A percentile compares a stretch with the other conserved stretches of the same genome.
These are phyloP conservation scores for Xylaria venustula DNA, from an alignment of 495 filamentous ascomycete genomes.

Conservation along the genomic window DNA sequence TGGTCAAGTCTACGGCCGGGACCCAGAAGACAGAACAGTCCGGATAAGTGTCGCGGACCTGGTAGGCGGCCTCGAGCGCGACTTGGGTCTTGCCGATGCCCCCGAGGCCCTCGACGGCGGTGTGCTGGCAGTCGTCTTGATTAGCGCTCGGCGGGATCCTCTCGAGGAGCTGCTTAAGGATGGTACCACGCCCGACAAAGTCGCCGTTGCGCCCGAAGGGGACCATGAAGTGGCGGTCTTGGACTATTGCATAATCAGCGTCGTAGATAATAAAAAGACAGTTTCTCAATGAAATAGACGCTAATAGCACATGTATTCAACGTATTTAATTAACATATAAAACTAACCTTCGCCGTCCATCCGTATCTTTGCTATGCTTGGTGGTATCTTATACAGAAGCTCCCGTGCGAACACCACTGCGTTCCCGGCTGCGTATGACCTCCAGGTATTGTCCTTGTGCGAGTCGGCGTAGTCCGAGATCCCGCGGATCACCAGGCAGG, in stretches of 20 bases:
- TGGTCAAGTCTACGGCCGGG: conserved; percentile 31
- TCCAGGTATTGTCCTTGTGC: conserved; percentile 34
- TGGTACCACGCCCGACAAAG: background rate
- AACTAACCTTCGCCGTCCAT: no score
- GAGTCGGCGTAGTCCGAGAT: conserved; percentile 37
- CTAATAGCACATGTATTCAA: no score
- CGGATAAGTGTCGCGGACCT: conserved; percentile 30
- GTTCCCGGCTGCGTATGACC: conserved; percentile 28
- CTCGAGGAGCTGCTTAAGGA: background rate
- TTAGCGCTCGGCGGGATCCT: background rate
- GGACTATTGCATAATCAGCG: no score
- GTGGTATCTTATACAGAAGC: background rate
- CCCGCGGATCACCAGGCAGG: conserved; percentile 32
- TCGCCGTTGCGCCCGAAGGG: background rate
- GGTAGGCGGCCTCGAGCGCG: conserved; percentile 52
- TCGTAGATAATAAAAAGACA: no score
- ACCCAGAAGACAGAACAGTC: conserved; percentile 49
- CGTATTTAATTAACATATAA: no score
- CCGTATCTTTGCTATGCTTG: no score
- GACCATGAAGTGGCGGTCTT: no score
- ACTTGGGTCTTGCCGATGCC: conserved; percentile 51
- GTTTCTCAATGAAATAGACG: no score
- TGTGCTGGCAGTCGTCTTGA: conserved; percentile 31
- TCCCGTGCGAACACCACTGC: conserved; percentile 23
- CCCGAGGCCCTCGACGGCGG: conserved; percentile 49